Conservation (phyloP, 768 basidiomycete genomes). For the Boletus rex-veris region DNA sequence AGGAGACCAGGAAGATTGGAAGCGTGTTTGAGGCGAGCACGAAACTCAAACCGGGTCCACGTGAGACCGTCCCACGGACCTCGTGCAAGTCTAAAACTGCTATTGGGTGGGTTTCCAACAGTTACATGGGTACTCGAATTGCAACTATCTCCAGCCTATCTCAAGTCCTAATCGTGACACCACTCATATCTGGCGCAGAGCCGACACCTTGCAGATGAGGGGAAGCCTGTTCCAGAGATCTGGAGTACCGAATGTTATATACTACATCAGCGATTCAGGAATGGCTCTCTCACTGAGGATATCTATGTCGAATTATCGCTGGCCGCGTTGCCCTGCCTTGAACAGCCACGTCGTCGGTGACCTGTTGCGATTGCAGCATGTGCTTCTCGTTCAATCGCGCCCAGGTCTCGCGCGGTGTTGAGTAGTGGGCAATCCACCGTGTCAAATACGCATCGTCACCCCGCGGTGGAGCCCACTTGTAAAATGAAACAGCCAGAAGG, state of each 20-base stretch:
- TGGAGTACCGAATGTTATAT: slow-evolving; percentile 25
- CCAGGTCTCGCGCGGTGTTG: slow-evolving; percentile 54
- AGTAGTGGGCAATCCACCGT: slow-evolving; percentile 60
- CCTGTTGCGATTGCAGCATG: slow-evolving; percentile 43
- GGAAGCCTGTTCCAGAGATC: slow-evolving; percentile 56
- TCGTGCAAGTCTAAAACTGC: not conserved
- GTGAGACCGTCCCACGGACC: slow-evolving; percentile 22
- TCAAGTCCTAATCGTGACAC: slow-evolving; percentile 21
- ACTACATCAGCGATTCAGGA: not conserved
- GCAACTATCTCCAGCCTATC: not conserved
- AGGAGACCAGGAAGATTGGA: not conserved
- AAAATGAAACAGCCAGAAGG: slow-evolving; percentile 48
- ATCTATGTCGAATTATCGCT: slow-evolving; percentile 58
- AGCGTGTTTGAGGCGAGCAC: not conserved
- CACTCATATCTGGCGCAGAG: slow-evolving; percentile 34
- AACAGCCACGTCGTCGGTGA: slow-evolving; percentile 38
- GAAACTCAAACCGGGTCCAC: slow-evolving; percentile 17
- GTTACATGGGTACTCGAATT: not conserved
- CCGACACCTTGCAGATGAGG: slow-evolving; percentile 62
- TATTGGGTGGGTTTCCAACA: slow-evolving; percentile 2
- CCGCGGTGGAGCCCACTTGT: slow-evolving; percentile 67
- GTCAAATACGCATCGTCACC: slow-evolving; percentile 62
- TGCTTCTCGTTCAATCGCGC: slow-evolving; percentile 54
- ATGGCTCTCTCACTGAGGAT: slow-evolving; percentile 64
- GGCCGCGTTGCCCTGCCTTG: slow-evolving; percentile 42